These are phyloP conservation scores for Pseudogymnoascus sp. DNA, from an alignment of 2,329 filamentous ascomycete species.

Conservation along the genomic window DNA sequence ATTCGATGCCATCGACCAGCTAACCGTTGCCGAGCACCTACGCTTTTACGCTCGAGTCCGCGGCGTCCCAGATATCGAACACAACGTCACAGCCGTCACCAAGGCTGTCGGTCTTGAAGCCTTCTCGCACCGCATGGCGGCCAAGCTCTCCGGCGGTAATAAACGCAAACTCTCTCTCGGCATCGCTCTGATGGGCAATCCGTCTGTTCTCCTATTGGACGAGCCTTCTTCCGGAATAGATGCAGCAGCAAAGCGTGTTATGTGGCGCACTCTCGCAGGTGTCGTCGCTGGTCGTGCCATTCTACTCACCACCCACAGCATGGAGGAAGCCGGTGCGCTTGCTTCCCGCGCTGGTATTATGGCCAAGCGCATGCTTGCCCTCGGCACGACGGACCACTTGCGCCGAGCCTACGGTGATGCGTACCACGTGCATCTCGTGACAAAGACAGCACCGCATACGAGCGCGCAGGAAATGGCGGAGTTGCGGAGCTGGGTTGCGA, in stretches of 20 bases:
- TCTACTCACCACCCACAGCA: slow-evolving; percentile 83
- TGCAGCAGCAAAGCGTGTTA: slow-evolving; percentile 80
- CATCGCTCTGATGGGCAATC: slow-evolving; percentile 89
- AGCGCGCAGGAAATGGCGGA: slow-evolving; percentile 57
- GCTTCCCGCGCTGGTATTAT: slow-evolving; percentile 81
- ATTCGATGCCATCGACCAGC: slow-evolving; percentile 78
- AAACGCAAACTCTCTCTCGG: slow-evolving; percentile 90
- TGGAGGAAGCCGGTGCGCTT: slow-evolving; percentile 91
- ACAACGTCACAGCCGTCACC: slow-evolving; percentile 75
- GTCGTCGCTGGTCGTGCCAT: slow-evolving; percentile 73
- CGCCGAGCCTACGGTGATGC: slow-evolving; percentile 69
- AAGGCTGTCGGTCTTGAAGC: slow-evolving; percentile 68
- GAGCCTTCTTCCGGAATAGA: slow-evolving; percentile 87
- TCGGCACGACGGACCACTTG: slow-evolving; percentile 68
- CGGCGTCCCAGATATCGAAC: slow-evolving; percentile 65
- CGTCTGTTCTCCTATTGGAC: slow-evolving; percentile 77
- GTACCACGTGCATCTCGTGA: slow-evolving; percentile 76
- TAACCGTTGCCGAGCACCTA: slow-evolving; percentile 84
- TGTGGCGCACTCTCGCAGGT: slow-evolving; percentile 79
- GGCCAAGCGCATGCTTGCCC: slow-evolving; percentile 75
- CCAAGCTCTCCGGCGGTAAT: slow-evolving; percentile 79
- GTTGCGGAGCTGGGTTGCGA: slow-evolving; percentile 59
- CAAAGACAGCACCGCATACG: slow-evolving; percentile 67
- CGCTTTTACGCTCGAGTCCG: slow-evolving; percentile 80
- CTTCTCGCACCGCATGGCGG: slow-evolving; percentile 68